Base-by-base conservation (phyloP, 495 filamentous ascomycete species). In the Aspergillus heteromorphus region DNA sequence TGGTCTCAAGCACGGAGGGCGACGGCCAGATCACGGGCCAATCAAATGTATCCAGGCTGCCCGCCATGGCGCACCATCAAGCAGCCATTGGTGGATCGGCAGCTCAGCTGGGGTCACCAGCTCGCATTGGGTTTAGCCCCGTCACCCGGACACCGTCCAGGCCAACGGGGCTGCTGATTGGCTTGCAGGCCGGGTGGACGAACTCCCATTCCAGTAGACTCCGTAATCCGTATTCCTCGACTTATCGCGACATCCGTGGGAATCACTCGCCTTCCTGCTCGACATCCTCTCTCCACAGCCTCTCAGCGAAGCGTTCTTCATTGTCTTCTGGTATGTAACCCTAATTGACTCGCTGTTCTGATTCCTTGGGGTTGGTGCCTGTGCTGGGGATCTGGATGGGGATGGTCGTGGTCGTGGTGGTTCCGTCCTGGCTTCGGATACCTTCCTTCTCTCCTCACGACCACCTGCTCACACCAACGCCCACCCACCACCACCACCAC, bases 41-140 rank as follows among this genome's bases (percentile, higher is more conserved):
- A 60, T 64, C 30, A 54, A 54, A 49, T 64, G 55, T 43, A 60
- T 64, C 17, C 48, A 29, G 23, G 41, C 48, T 27, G 48, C 40
- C 54, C 36, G 29, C 29, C 38, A 27, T 49, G 42, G 25, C 8
- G 4, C 30, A 21, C 1, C 14, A 8, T 27, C 51, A 57, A 49
- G 14, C 18, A 10, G n/a, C 48, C 14, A 60, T 63, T 60, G 61
- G 61, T 10, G 5, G 21, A 20, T 36, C 17, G 6, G 3, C 34
- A 45, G 13, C 19, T 34, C 43, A 48, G 36, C 40, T n/a, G 47
- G 41, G 40, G 29, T 52, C 54, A 49, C 18, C 48, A 55, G 55
- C 50, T 48, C 57, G 48, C 36, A 55, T 60, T 54, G 19, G 57
- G 60, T 40, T 55, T 60, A 63, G 61, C 40, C 17, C 27, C 5